These are phyloP conservation scores for Pistacia vera DNA, from an alignment of 345 rosid genomes.

Conservation along the genomic window DNA sequence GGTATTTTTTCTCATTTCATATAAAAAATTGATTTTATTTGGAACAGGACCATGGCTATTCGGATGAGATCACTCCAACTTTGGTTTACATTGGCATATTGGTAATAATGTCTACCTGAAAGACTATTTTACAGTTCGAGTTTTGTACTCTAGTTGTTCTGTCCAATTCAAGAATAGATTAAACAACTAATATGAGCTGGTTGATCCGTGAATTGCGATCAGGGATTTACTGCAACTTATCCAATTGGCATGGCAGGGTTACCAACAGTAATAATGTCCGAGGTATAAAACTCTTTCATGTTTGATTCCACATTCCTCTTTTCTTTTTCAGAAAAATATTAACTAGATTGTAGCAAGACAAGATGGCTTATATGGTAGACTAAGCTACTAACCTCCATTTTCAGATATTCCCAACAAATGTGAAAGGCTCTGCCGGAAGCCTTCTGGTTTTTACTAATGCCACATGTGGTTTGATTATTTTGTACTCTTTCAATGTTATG, in stretches of 20 bases:
- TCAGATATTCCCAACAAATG: conserved; percentile 59
- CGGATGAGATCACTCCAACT: conserved; percentile 25
- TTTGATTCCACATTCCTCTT: too few relatives aligned
- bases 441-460: conserved; percentile 40
- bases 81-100: conserved; percentile 25
- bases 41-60: conserved; percentile 24
- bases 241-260: conserved; percentile 28
- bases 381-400: not conserved
- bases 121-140: too few relatives aligned
- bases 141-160: too few relatives aligned
- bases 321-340: too few relatives aligned
- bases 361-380: not conserved
- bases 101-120: not conserved
- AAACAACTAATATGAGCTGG: too few relatives aligned
- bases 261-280: conserved; percentile 13
- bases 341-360: too few relatives aligned
- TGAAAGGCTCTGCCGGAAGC: conserved; percentile 62
- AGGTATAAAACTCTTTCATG: not conserved
- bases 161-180: too few relatives aligned
- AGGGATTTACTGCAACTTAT: conserved; percentile 17
- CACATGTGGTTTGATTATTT: conserved; percentile 44
- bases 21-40: too few relatives aligned
- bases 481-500: conserved; percentile 55
- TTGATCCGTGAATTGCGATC: not conserved
- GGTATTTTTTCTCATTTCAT: too few relatives aligned